These are phyloP conservation scores for Trebouxia sp. DNA, from an alignment of 139 green algal species.

Conservation along the genomic window DNA sequence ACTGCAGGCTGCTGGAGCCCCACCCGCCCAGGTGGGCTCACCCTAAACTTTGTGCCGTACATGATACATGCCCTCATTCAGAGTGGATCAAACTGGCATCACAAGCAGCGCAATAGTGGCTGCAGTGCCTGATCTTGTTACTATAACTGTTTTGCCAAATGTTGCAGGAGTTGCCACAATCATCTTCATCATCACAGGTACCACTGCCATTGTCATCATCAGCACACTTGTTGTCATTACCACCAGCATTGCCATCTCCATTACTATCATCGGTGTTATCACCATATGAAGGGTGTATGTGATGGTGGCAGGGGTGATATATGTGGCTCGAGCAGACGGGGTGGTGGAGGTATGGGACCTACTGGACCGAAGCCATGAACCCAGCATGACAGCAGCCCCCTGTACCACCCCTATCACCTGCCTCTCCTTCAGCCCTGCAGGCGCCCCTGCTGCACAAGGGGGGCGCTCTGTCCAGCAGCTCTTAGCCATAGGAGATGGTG, in stretches of 20 bases:
- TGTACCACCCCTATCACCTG: conserved; percentile 57
- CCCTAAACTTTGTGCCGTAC: neutral
- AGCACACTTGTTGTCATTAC: too few species aligned
- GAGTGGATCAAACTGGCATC: neutral
- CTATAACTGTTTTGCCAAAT: too few species aligned
- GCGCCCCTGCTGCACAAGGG: conserved; percentile 30
- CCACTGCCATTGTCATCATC: too few species aligned
- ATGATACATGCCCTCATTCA: too few species aligned
- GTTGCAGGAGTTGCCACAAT: too few species aligned
- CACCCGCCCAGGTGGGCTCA: conserved; percentile 57
- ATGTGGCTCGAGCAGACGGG: conserved; percentile 59
- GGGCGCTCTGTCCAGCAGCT: conserved; percentile 49
- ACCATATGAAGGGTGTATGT: too few species aligned
- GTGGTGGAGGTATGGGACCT: conserved; percentile 81
- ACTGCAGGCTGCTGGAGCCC: conserved; percentile 84
- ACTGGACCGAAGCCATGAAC: conserved; percentile 77
- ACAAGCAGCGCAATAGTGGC: too few species aligned
- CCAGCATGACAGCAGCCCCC: conserved; percentile 56
- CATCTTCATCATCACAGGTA: neutral
- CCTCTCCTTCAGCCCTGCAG: conserved; percentile 56
- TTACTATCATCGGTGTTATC: too few species aligned
- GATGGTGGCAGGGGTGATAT: conserved; percentile 58
- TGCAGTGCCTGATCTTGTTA: too few species aligned
- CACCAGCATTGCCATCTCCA: too few species aligned
- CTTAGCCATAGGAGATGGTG: conserved; percentile 54